These are phyloP conservation scores for Aspergillus niger DNA, from an alignment of 2,329 filamentous ascomycete species.

Conservation along the genomic window DNA sequence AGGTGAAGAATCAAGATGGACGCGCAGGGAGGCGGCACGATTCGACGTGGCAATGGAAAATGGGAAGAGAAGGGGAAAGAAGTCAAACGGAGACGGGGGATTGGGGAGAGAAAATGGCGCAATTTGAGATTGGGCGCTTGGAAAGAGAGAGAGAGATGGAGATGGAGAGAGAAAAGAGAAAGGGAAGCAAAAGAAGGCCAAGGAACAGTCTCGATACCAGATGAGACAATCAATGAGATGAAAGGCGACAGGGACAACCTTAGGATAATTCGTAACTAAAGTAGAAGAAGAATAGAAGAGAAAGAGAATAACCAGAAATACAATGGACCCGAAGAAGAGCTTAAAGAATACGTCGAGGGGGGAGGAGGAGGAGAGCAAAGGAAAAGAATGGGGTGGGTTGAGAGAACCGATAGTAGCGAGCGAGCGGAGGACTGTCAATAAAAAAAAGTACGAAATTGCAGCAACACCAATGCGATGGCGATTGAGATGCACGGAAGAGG, in stretches of 20 bases:
- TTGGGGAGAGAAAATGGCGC: conserved; percentile 8
- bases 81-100: conserved; percentile 1
- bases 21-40: too few species aligned
- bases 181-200: conserved; percentile 4
- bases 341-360: background rate
- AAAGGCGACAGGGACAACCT: background rate
- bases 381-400: too few species aligned
- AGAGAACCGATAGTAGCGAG: too few species aligned
- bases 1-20: conserved; percentile 17
- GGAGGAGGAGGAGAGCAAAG: background rate
- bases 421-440: background rate
- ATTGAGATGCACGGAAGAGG: too few species aligned
- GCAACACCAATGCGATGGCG: too few species aligned
- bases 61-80: too few species aligned
- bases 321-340: conserved; percentile 1
- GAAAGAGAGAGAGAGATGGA: background rate
- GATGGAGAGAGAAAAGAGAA: background rate
- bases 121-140: background rate
- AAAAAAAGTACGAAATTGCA: conserved; percentile 2
- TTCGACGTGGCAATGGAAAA: too few species aligned
- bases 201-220: conserved; percentile 10
- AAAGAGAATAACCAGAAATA: conserved; percentile 5
- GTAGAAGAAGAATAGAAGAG: background rate
- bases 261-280: background rate
- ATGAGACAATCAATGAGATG: conserved; percentile 7